phyloP scores from a whole-genome alignment of 257 asterid genomes.

The Capsicum rhomboideum region DNA sequence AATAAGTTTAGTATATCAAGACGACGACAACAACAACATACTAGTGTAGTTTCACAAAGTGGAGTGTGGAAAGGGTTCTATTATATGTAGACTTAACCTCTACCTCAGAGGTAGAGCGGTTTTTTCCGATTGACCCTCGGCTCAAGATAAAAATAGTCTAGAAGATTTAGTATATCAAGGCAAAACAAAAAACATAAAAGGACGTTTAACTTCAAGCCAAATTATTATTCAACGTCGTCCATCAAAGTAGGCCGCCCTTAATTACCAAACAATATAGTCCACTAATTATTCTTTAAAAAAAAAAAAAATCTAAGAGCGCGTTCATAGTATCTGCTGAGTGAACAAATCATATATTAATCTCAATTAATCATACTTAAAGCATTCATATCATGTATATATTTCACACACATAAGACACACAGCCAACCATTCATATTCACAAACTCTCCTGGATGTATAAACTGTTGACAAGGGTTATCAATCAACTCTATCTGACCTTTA shows the following conservation, averaged over 20 bases:
- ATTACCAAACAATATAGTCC: background rate
- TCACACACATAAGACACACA: background rate
- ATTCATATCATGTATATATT: background rate
- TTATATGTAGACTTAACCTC: no score
- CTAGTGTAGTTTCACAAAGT: no score
- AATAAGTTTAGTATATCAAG: no score
- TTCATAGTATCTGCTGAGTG: background rate
- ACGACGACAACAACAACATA: no score
- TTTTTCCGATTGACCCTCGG: no score
- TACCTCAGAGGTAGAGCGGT: no score
- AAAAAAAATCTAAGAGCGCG: background rate
- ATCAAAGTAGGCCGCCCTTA: background rate
- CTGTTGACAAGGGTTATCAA: no score
- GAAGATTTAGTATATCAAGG: background rate
- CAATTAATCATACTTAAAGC: background rate
- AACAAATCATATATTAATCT: background rate
- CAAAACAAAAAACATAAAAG: background rate
- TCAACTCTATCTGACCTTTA: no score
- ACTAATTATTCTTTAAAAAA: background rate
- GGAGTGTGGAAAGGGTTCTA: no score
- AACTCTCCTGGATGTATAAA: background rate
- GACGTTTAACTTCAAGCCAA: background rate
- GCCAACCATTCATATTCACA: background rate
- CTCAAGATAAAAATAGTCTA: no score
- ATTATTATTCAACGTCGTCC: background rate